Conservation (phyloP, 2,329 filamentous ascomycete species). For the Grosmannia clavigera region DNA sequence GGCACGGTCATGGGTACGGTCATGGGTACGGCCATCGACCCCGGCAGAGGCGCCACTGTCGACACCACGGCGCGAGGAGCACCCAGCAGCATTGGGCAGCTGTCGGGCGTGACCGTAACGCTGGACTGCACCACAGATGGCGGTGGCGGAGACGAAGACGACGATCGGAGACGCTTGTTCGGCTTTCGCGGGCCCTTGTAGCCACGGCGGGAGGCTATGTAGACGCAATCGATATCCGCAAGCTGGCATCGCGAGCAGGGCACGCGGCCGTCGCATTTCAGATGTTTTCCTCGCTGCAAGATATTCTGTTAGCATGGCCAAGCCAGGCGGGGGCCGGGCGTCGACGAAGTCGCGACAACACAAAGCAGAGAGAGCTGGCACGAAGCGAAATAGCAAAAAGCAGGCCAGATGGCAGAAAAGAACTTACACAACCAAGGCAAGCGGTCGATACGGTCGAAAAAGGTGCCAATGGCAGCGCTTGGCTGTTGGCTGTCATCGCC, state of each 20-base stretch:
- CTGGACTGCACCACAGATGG: not conserved
- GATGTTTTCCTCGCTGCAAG: constrained; percentile 47
- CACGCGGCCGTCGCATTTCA: constrained; percentile 61
- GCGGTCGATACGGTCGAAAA: constrained; percentile 28
- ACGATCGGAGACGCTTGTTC: constrained; percentile 38
- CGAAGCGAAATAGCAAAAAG: not conserved
- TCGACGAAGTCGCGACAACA: not conserved
- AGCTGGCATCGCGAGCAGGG: constrained; percentile 57
- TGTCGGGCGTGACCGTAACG: constrained; percentile 17
- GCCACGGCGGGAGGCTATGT: constrained; percentile 61
- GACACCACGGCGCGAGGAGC: constrained; percentile 16
- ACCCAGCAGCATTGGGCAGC: constrained; percentile 32
- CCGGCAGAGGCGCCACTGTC: not conserved
- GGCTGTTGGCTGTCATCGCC: not conserved
- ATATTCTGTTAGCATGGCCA: not conserved
- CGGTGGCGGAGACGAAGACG: constrained; percentile 29
- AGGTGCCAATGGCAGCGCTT: not conserved
- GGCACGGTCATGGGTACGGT: constrained; percentile 12
- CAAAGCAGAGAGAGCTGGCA: not conserved
- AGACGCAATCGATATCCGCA: constrained; percentile 51
- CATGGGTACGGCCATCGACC: constrained; percentile 8
- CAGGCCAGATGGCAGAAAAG: not conserved
- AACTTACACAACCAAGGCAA: constrained; percentile 36
- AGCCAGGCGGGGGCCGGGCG: not conserved
- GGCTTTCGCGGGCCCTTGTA: constrained; percentile 54